Base-by-base conservation (phyloP, 73 alveolate genomes). In the Tetrahymena borealis region DNA sequence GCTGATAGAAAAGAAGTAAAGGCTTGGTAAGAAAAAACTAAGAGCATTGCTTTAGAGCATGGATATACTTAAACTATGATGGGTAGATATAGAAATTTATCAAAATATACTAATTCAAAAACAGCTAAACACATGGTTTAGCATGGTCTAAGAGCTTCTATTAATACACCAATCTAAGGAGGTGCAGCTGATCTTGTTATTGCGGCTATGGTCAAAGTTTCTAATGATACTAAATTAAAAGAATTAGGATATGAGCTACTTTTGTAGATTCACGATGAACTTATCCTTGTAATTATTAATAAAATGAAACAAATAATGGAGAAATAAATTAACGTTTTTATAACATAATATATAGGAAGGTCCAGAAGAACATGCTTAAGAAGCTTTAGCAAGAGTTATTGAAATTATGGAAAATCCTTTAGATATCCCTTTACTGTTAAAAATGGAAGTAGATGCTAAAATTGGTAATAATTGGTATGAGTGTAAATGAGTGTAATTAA, bases 171-270 rank as follows among this genome's bases (percentile, higher is more conserved):
- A 3, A 97, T 98, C 32, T 96, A 98, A 94, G 99, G 99, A 40
- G 98, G 99, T 11, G 99, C 99, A 13, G 99, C 99, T 0, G 99
- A 98, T 95, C 93, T 98, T n/a, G 99, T 98, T 40, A 91, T 96
- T 37, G 99, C 99, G 18, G 99, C 99, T 18, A 98, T 98, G 99
- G 97, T 97, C 0, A 94, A 94, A 91, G 42, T 98, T 37, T 91
- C 90, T 7, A 93, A 38, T 13, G 94, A 78, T n/a, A 16, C 39
- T 35, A 33, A 33, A 41, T 91, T 95, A 37, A 91, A 78, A 3
- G 91, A 78, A 32, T 35, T 95, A 85, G 97, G 97, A 18, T 96
- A 91, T 78, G 90, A 94, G 20, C 42, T 94, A 38, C 91, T 96
- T 24, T 94, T 98, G 40, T 97, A 98, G 94, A 95, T 98, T 92